Base-by-base conservation (phyloP, 2,329 filamentous ascomycete species). In the Orbilia oligospora region DNA sequence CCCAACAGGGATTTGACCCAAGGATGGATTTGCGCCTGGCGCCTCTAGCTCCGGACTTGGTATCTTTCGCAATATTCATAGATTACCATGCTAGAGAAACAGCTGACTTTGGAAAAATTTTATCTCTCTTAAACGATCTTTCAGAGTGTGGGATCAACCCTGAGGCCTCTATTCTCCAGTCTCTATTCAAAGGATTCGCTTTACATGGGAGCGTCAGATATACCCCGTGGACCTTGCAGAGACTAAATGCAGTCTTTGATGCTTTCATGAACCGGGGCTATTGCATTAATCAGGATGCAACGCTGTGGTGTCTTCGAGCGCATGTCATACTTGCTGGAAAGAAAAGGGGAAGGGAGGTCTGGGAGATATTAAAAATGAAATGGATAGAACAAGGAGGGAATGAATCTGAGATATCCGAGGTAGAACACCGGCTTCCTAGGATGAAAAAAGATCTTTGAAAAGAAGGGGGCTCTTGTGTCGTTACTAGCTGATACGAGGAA, bases 171-270 rank as follows among this genome's bases (percentile, higher is more conserved):
- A 88, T 97, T 24, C 97, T 95, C 82, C 86, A 96, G 44, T 88
- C 91, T 6, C 86, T 98, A 2, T 92, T 98, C 85, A 91, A 93
- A 81, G 94, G 92, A 0, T 99, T 98, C 83, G 87, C 88, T 36
- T 84, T 86, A 1, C 91, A 97, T 82, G 95, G 94, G 10, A 90
- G 90, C 27, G 85, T 86, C 24, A 86, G 80, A 0, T 84, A 90
- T 80, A 90, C 90, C 0, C 87, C 89, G 12, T 99, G 96, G 95
- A 93, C 89, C 30, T 86, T 87, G 33, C 84, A 88, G 80, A 88
- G 90, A n/a, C 88, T 98, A 1, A 87, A 91, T 51, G 87, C 86
- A 49, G 89, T 93, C 10, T 92, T 92, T 87, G 84, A 86, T 8
- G 88, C 91, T 0, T 90, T 94, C 80, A 85, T 92, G 14, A 83